Evolutionary conservation across 305 asterid genomes (phyloP).

Genomic region (Fraxinus xanthoxyloides): DNA sequence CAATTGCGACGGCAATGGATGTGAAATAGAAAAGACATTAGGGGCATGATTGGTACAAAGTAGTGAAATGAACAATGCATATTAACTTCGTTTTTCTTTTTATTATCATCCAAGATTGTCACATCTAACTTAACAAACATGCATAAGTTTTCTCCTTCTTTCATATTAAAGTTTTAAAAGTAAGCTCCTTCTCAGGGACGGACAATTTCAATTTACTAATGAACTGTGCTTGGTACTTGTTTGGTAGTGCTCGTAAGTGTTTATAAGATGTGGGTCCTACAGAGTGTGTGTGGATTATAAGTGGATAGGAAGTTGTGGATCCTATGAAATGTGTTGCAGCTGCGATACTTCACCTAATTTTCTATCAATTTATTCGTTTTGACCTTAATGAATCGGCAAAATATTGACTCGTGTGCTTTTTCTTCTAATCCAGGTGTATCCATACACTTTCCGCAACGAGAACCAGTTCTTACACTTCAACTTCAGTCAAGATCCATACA

Average conservation of each 20-base stretch:
- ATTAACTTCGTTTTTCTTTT: background rate
- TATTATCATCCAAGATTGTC: background rate
- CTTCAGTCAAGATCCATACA: constrained; percentile 82
- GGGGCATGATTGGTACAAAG: background rate
- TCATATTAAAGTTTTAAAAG: background rate
- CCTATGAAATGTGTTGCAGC: background rate
- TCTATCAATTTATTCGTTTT: background rate
- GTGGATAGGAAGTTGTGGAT: background rate
- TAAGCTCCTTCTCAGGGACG: background rate
- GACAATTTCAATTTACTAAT: background rate
- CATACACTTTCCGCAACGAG: constrained; percentile 83
- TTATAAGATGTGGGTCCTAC: background rate
- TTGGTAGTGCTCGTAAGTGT: background rate
- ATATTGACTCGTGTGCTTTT: background rate
- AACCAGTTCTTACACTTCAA: constrained; percentile 69
- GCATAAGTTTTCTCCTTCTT: background rate
- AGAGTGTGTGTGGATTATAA: background rate
- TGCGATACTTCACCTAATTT: background rate
- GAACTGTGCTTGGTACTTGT: background rate
- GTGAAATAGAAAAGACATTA: background rate
- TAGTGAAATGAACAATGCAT: background rate
- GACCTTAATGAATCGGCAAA: background rate
- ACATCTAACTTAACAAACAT: background rate
- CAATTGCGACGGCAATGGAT: background rate
- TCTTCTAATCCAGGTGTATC: constrained; percentile 63